These are phyloP conservation scores for Tolypocladium paradoxum DNA, from an alignment of 2,329 filamentous ascomycete species.

Conservation along the genomic window DNA sequence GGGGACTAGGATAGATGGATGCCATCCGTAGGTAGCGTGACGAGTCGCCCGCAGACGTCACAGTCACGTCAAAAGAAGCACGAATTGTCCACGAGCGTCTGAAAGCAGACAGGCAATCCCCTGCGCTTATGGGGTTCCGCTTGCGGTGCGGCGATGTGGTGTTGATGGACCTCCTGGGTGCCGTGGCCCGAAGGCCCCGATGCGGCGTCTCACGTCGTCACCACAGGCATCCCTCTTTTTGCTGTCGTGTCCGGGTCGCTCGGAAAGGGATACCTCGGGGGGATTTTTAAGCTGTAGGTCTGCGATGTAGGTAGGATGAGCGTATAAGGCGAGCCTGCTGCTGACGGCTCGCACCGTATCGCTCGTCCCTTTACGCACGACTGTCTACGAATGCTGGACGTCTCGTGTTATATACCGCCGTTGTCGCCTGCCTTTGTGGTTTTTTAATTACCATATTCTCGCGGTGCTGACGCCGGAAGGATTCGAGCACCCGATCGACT, in stretches of 20 bases:
- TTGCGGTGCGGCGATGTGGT: too few relatives aligned
- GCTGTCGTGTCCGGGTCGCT: not conserved
- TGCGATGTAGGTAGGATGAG: not conserved
- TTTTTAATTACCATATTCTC: not conserved
- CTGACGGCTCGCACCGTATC: not conserved
- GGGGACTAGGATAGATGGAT: not conserved
- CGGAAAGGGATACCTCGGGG: not conserved
- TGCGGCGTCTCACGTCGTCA: not conserved
- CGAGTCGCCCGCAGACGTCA: not conserved
- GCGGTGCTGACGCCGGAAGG: not conserved
- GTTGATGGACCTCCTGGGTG: too few relatives aligned
- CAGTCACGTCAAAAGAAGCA: not conserved
- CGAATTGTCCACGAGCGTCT: not conserved
- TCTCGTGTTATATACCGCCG: not conserved
- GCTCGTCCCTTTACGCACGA: not conserved
- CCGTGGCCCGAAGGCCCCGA: too few relatives aligned
- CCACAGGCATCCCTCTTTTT: not conserved
- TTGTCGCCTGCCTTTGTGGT: too few relatives aligned
- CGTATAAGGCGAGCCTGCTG: not conserved
- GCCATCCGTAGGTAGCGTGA: not conserved
- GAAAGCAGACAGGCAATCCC: too few relatives aligned
- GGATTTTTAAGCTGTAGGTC: not conserved
- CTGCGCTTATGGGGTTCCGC: too few relatives aligned
- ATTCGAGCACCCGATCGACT: not conserved
- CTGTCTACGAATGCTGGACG: not conserved